Conservation (phyloP, 495 filamentous ascomycete genomes). For the Aspergillus wentii region DNA sequence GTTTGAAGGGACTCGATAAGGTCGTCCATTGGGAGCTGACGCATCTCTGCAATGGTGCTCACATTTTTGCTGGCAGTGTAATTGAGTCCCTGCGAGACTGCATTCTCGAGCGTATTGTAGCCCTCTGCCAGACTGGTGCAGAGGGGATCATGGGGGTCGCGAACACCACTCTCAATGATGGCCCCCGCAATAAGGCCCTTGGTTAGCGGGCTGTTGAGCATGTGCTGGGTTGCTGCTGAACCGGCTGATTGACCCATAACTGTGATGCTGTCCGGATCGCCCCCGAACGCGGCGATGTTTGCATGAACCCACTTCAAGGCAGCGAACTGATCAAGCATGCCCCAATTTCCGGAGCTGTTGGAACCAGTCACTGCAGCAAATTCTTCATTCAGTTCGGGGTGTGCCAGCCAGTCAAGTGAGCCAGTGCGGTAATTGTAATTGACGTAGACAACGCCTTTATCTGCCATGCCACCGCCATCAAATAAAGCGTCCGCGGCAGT, state of each 20-base stretch:
- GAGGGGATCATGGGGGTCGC: slow-evolving; percentile 3
- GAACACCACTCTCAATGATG: slow-evolving; percentile 3
- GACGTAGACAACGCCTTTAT: slow-evolving; percentile 49
- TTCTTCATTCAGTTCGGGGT: slow-evolving; percentile 38
- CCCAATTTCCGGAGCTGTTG: slow-evolving; percentile 30
- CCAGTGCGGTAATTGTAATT: slow-evolving; percentile 67
- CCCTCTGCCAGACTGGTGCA: slow-evolving; percentile 1
- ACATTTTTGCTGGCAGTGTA: neutral
- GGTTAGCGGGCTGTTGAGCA: slow-evolving; percentile 1
- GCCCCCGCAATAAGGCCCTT: slow-evolving; percentile 1
- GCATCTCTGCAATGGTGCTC: neutral
- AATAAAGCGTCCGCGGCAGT: slow-evolving; percentile 5
- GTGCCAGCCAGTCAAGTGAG: slow-evolving; percentile 57
- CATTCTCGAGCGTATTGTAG: neutral
- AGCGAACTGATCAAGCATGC: slow-evolving; percentile 3
- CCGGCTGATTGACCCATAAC: slow-evolving; percentile 33
- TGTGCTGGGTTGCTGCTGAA: slow-evolving; percentile 27
- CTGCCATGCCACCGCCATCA: slow-evolving; percentile 5
- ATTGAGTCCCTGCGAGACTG: neutral
- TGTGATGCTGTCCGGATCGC: slow-evolving; percentile 45
- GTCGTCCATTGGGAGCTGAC: neutral
- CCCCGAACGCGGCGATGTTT: slow-evolving; percentile 51
- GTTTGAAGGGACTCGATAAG: neutral
- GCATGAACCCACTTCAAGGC: slow-evolving; percentile 45
- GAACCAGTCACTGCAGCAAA: slow-evolving; percentile 8